phyloP scores from a whole-genome alignment of 2,329 filamentous ascomycete genomes.

The Fusarium continuum region DNA sequence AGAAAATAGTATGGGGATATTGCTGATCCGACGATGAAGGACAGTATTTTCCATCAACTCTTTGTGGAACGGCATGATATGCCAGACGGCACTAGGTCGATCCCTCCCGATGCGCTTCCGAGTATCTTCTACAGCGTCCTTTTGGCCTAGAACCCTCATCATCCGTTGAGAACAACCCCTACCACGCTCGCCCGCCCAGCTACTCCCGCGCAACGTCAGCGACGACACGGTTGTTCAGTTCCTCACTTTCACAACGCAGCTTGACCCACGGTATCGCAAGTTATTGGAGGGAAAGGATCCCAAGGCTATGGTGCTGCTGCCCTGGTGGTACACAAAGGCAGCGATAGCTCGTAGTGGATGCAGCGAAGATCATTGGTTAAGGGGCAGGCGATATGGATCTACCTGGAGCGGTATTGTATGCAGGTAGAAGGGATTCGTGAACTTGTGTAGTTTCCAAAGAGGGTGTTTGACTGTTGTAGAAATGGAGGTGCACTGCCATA shows the following conservation, averaged over 20 bases:
- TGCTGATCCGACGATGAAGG: constrained; percentile 56
- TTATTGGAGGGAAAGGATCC: constrained; percentile 62
- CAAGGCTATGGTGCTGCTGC: constrained; percentile 62
- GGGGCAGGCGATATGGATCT: constrained; percentile 59
- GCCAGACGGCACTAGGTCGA: constrained; percentile 15
- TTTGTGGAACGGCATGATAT: constrained; percentile 3
- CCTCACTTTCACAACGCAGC: constrained; percentile 57
- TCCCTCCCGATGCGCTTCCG: constrained; percentile 44
- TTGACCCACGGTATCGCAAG: constrained; percentile 54
- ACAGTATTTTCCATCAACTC: constrained; percentile 57
- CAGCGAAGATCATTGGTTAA: constrained; percentile 57
- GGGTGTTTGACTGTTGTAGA: constrained; percentile 15
- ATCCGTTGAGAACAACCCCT: constrained; percentile 43
- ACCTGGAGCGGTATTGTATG: constrained; percentile 41
- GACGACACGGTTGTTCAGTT: constrained; percentile 56
- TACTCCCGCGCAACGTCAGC: constrained; percentile 49
- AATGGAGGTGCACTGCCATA: neutral
- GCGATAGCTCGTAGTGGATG: constrained; percentile 58
- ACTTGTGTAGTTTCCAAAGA: constrained; percentile 31
- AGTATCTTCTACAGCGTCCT: constrained; percentile 43
- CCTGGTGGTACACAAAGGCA: constrained; percentile 65
- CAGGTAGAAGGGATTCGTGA: constrained; percentile 20
- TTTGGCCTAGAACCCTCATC: constrained; percentile 40
- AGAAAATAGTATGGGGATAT: constrained; percentile 63
- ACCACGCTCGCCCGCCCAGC: constrained; percentile 50